Evolutionary conservation across 106 monocot species (phyloP).

Genomic region (Acorus gramineus): DNA sequence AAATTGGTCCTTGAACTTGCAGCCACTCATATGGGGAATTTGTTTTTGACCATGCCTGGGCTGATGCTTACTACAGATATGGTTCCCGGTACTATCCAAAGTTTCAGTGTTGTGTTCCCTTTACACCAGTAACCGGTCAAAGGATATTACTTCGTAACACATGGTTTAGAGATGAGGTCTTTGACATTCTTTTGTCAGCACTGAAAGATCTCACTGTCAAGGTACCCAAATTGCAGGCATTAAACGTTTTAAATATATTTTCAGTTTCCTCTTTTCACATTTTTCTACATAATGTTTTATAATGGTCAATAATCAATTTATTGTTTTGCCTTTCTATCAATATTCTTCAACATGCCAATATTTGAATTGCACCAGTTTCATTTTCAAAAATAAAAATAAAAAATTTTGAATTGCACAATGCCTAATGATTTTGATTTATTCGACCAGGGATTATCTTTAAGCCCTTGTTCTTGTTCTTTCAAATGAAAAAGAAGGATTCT

Average conservation of each 20-base stretch:
- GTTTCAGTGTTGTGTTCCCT: conserved; percentile 90
- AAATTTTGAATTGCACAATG: too few relatives aligned
- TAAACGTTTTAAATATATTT: not conserved
- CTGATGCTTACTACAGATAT: conserved; percentile 91
- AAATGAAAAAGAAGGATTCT: too few relatives aligned
- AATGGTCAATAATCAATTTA: too few relatives aligned
- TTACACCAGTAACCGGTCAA: conserved; percentile 92
- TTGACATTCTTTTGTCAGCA: conserved; percentile 54
- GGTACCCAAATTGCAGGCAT: conserved; percentile 27
- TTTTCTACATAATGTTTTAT: too few relatives aligned
- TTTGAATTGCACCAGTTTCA: too few relatives aligned
- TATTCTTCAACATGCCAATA: too few relatives aligned
- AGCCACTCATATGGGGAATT: conserved; percentile 97
- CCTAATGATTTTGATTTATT: too few relatives aligned
- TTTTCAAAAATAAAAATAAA: too few relatives aligned
- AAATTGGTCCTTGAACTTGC: conserved; percentile 19
- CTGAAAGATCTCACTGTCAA: conserved; percentile 71
- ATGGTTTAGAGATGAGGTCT: conserved; percentile 69
- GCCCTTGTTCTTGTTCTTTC: too few relatives aligned
- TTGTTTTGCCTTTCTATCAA: too few relatives aligned
- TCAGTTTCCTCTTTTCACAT: too few relatives aligned
- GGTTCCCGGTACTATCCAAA: conserved; percentile 87
- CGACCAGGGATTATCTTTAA: too few relatives aligned
- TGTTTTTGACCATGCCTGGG: conserved; percentile 99
- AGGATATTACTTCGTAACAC: conserved; percentile 81